These are phyloP conservation scores for Silene conica DNA, from an alignment of 148 eudicot genomes.

Conservation along the genomic window DNA sequence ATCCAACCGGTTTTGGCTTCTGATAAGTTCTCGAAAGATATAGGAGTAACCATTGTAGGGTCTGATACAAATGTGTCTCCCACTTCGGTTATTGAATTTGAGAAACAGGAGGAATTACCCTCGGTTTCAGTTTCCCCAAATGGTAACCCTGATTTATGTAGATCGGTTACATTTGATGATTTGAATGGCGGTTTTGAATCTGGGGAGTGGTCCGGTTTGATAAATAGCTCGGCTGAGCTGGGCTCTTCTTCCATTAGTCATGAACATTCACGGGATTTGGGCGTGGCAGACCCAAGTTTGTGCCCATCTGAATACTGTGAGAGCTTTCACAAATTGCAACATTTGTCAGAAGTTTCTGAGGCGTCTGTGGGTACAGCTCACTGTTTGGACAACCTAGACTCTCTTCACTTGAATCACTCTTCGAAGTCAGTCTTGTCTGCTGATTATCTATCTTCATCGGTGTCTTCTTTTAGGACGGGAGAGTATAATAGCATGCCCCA, in stretches of 20 bases:
- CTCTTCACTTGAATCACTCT: constrained; percentile 52
- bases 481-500: constrained; percentile 53
- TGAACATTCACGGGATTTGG: constrained; percentile 55
- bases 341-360: constrained; percentile 49
- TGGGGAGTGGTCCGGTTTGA: constrained; percentile 52
- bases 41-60: constrained; percentile 36
- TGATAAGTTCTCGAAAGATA: constrained; percentile 50
- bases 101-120: constrained; percentile 52
- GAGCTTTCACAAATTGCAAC: constrained; percentile 66
- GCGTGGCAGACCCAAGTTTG: constrained; percentile 53
- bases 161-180: constrained; percentile 38
- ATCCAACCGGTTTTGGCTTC: constrained; percentile 63
- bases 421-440: constrained; percentile 64
- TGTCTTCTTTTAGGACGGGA: constrained; percentile 64
- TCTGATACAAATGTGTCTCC: constrained; percentile 58
- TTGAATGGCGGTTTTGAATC: constrained; percentile 42
- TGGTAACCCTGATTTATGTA: constrained; percentile 26
- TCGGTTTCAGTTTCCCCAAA: constrained; percentile 42
- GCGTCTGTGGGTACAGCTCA: constrained; percentile 45
- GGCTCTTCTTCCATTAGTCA: constrained; percentile 57
- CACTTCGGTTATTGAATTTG: constrained; percentile 69
- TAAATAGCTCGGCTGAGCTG: constrained; percentile 50
- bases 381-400: constrained; percentile 42
- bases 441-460: constrained; percentile 74
- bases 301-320: constrained; percentile 64